A percentile compares a stretch with the other conserved stretches of the same genome.
These are phyloP conservation scores for Litsea cubeba DNA, from an alignment of 164 flowering plant genomes.

Conservation along the genomic window DNA sequence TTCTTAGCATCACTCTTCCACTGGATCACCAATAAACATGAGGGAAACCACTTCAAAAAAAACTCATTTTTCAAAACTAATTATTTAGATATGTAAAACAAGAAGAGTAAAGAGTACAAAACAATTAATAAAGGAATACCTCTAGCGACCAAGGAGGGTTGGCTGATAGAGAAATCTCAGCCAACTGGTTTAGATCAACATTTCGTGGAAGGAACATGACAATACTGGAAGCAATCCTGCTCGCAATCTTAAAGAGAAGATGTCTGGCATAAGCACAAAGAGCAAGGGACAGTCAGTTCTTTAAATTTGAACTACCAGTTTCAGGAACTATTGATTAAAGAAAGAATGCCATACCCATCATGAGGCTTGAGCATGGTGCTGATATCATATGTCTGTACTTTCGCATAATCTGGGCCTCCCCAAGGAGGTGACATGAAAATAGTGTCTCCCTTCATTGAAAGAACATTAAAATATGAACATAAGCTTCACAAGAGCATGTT, in stretches of 20 bases:
- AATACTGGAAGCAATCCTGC: conserved; percentile 52
- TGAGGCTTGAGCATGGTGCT: conserved; percentile 77
- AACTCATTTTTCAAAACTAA: too few relatives aligned
- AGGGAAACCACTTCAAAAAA: too few relatives aligned
- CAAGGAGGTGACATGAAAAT: conserved; percentile 96
- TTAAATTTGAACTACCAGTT: neutral
- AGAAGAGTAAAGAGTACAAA: too few relatives aligned
- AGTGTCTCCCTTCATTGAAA: conserved; percentile 61
- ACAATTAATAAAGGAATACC: conserved; percentile 34
- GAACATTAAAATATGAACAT: neutral
- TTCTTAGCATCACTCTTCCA: too few relatives aligned
- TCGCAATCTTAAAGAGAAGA: conserved; percentile 55
- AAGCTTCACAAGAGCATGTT: neutral
- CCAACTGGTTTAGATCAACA: conserved; percentile 77
- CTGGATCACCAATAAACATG: too few relatives aligned
- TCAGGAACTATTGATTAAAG: neutral
- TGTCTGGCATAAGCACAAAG: conserved; percentile 31
- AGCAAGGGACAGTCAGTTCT: neutral
- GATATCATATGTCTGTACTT: conserved; percentile 54
- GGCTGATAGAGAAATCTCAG: conserved; percentile 59
- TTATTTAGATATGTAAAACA: too few relatives aligned
- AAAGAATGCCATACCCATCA: conserved; percentile 54
- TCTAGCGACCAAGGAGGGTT: conserved; percentile 76
- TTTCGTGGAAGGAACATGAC: conserved; percentile 96
- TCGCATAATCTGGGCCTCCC: conserved; percentile 94